Base-by-base conservation (phyloP, 2,329 filamentous ascomycete genomes). In the Sordariomycetes sp. region DNA sequence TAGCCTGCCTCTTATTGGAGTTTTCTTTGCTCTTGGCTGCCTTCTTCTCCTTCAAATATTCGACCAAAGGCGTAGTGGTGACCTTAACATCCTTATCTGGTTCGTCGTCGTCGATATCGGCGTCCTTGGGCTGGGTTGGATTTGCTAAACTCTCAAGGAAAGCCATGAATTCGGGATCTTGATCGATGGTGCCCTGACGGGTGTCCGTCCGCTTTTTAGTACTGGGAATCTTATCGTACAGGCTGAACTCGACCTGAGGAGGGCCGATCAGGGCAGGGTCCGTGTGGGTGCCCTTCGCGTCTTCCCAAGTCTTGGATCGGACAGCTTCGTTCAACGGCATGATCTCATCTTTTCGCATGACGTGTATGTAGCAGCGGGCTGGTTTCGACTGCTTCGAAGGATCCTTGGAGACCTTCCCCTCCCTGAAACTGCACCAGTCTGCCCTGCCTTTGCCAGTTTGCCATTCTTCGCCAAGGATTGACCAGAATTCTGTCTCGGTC, bases 91-190 rank as follows among this genome's bases (percentile, higher is more conserved):
- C 71, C 26, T 70, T 71, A 10, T 58, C 44, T 12, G 59, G 41
- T 10, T 68, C 62, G 8, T 61, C 61, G 6, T 57, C 54, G 12
- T 70, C 63, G 9, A 54, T 46, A n/a, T 75, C 57, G n/a, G 43
- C 44, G 20, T 59, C 68, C 33, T 67, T 72, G 5, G 61, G 48
- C 2, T 62, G 60, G 8, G 58, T 57, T 2, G 74, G 74, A 45
- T 93, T 86, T 2, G 88, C 93, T 30, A 96, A 70, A 35, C 75
- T 82, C 54, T 93, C 84, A 7, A 98, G 70, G 54, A 96, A 98
- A 18, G 80, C 78, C 65, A 95, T 93, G 48, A 95, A 98, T 47
- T 96, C 92, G 0, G 86, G 79, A 50, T 98, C 92, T 53, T 94
- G 87, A 48, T 98, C 92, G 45, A 98, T 96, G 4, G 87, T 94